Percentiles rank a stretch among this genome's conserved stretches.
Evolutionary conservation across 345 rosid species (phyloP).

Genomic region (Capsella bursapastoris): DNA sequence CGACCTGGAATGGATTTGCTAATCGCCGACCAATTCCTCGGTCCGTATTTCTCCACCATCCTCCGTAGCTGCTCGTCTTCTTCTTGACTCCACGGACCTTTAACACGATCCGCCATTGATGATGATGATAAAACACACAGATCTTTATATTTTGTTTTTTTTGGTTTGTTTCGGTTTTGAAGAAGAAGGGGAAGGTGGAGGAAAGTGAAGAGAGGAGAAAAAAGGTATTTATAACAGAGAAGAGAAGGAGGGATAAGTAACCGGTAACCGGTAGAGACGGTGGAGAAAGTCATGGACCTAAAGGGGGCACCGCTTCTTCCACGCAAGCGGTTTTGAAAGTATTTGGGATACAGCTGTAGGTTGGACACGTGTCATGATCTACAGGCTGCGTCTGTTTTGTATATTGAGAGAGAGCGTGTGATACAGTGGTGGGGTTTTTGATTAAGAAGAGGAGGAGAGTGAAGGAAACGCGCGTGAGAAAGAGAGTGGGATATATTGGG

Average conservation of each 20-base stretch:
- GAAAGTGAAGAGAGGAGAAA: conserved; percentile 31
- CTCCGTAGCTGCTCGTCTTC: conserved; percentile 79
- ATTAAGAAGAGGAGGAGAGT: background rate
- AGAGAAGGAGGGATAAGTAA: background rate
- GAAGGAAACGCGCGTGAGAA: background rate
- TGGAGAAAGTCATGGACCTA: conserved; percentile 49
- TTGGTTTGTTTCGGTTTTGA: background rate
- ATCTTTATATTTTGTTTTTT: background rate
- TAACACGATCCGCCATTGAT: conserved; percentile 69
- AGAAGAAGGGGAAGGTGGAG: conserved; percentile 16
- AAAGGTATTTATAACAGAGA: conserved; percentile 42
- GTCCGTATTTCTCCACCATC: conserved; percentile 76
- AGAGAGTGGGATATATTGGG: conserved; percentile 12
- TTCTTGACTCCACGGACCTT: conserved; percentile 95
- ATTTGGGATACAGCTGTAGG: conserved; percentile 81
- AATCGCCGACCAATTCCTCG: conserved; percentile 89
- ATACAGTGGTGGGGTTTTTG: conserved; percentile 2
- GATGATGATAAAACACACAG: background rate
- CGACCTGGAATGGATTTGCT: conserved; percentile 95
- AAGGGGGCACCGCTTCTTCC: conserved; percentile 64
- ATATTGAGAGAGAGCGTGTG: conserved; percentile 16
- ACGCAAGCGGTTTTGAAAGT: conserved; percentile 66
- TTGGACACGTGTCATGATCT: conserved; percentile 68
- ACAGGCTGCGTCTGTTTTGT: background rate
- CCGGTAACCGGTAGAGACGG: conserved; percentile 59